A percentile compares a stretch with the other conserved stretches of the same genome.
These are phyloP conservation scores for Hypomontagnella submonticulosa DNA, from an alignment of 495 filamentous ascomycete genomes.

Conservation along the genomic window DNA sequence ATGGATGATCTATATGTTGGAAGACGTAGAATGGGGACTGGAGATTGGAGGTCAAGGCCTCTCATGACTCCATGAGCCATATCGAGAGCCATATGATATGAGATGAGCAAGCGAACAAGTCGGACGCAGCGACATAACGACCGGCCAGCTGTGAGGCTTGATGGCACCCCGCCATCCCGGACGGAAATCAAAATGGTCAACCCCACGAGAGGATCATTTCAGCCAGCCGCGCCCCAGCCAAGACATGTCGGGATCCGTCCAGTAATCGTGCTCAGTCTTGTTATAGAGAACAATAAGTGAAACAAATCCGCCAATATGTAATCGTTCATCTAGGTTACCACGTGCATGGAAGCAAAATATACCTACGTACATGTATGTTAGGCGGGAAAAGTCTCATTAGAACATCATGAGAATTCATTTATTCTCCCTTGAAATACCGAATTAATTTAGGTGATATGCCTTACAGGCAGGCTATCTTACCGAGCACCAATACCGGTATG, in stretches of 20 bases:
- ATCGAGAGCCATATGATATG: not conserved
- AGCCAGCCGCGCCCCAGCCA: constrained; percentile 32
- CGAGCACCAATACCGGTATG: constrained; percentile 29
- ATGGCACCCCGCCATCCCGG: constrained; percentile 13
- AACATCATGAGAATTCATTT: not conserved
- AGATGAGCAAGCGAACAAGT: not conserved
- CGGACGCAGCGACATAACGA: constrained; percentile 8
- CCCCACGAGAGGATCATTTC: constrained; percentile 16
- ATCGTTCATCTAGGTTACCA: too few species aligned
- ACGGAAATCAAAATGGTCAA: not conserved
- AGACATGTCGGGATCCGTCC: constrained; percentile 2
- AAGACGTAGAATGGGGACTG: too few species aligned
- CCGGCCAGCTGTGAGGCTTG: constrained; percentile 3
- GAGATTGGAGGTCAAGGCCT: too few species aligned
- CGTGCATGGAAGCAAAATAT: too few species aligned
- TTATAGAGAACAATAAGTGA: too few species aligned
- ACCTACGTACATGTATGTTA: not conserved
- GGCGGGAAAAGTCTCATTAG: not conserved
- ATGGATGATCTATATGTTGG: too few species aligned
- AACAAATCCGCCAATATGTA: too few species aligned
- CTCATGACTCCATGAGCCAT: too few species aligned
- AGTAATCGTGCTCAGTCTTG: not conserved
- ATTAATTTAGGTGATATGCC: constrained; percentile 4
- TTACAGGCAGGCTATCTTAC: constrained; percentile 31
- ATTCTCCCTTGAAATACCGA: too few species aligned